These are phyloP conservation scores for Daldinia sp. DNA, from an alignment of 2,329 filamentous ascomycete species.

Conservation along the genomic window DNA sequence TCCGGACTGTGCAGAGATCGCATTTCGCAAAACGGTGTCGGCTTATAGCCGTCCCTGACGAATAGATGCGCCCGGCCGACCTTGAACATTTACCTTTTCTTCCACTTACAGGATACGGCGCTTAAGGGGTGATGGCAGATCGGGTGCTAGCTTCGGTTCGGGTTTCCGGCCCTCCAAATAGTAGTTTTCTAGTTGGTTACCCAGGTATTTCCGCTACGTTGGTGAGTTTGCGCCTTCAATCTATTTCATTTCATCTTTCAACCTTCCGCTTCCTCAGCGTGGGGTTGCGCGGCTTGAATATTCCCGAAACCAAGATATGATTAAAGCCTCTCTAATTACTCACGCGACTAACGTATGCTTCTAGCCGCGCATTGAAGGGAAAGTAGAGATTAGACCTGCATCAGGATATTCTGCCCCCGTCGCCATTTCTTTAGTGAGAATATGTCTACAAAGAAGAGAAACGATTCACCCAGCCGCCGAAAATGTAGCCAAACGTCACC, in stretches of 20 bases:
- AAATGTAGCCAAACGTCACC: slow-evolving; percentile 90
- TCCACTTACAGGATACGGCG: slow-evolving; percentile 40
- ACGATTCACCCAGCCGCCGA: slow-evolving; percentile 97
- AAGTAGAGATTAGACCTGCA: slow-evolving; percentile 93
- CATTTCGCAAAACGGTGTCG: slow-evolving; percentile 42
- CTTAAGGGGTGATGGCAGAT: slow-evolving; percentile 53
- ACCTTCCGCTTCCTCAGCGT: slow-evolving; percentile 20
- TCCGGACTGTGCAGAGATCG: slow-evolving; percentile 35
- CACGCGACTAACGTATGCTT: slow-evolving; percentile 37
- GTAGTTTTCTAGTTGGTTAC: slow-evolving; percentile 95
- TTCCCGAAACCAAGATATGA: background rate
- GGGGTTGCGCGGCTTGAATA: background rate
- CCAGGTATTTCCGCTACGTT: slow-evolving; percentile 97
- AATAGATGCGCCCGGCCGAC: slow-evolving; percentile 48
- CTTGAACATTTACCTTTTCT: slow-evolving; percentile 38
- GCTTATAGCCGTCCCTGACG: slow-evolving; percentile 46
- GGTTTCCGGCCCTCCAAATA: slow-evolving; percentile 97
- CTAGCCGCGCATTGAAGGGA: slow-evolving; percentile 95
- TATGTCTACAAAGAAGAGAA: slow-evolving; percentile 92
- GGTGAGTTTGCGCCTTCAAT: slow-evolving; percentile 68
- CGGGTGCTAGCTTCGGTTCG: slow-evolving; percentile 85
- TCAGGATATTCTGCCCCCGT: slow-evolving; percentile 90
- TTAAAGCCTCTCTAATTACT: background rate
- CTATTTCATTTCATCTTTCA: slow-evolving; percentile 16
- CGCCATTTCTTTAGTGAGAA: slow-evolving; percentile 90